Evolutionary conservation across 106 monocot species (phyloP).

Genomic region (Phalaenopsis equestris): DNA sequence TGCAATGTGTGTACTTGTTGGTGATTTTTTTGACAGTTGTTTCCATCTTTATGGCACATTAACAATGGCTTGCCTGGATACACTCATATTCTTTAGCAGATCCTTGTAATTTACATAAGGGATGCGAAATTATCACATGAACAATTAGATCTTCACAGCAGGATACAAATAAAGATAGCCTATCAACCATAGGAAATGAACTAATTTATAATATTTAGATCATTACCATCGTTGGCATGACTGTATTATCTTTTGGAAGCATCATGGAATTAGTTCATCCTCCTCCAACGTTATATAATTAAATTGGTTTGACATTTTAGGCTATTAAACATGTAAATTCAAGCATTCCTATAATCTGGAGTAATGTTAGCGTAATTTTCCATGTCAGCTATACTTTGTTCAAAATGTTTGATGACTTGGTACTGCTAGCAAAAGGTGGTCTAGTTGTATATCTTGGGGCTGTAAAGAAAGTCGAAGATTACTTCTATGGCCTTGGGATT

Average conservation of each 20-base stretch:
- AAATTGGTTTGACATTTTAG: background rate
- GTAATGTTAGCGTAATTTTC: background rate
- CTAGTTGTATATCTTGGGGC: slow-evolving; percentile 56
- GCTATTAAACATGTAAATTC: background rate
- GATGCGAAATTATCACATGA: background rate
- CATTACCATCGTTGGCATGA: background rate
- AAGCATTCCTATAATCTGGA: background rate
- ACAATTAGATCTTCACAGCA: background rate
- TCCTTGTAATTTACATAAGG: background rate
- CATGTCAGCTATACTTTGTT: slow-evolving; percentile 52
- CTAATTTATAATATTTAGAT: background rate
- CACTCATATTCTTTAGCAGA: background rate
- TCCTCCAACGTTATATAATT: background rate
- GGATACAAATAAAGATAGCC: background rate
- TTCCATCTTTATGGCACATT: too few relatives aligned
- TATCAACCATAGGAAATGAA: background rate
- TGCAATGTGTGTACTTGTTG: background rate
- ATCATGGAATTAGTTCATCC: background rate
- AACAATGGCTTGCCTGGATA: background rate
- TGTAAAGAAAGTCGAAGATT: slow-evolving; percentile 51
- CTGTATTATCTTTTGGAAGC: background rate
- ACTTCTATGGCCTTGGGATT: slow-evolving; percentile 53
- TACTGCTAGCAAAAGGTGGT: slow-evolving; percentile 71
- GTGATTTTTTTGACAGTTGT: background rate
- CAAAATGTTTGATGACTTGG: slow-evolving; percentile 65